These are phyloP conservation scores for Phytopythium helicoides DNA, from an alignment of 352 stramenopile species.

Conservation along the genomic window DNA sequence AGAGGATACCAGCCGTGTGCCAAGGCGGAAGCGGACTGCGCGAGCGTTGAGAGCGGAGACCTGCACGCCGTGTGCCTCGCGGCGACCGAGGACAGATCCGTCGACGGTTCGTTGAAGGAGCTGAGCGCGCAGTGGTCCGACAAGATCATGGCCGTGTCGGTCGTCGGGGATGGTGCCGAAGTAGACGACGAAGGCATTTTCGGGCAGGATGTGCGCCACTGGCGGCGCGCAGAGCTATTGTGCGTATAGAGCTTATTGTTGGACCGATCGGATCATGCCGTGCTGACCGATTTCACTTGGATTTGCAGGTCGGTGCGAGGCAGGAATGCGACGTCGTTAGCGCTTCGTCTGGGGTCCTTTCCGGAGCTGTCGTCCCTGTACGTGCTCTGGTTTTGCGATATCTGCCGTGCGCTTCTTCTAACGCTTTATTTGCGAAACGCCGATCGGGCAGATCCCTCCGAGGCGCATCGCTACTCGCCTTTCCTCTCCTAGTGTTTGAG, in stretches of 20 bases:
- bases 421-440: no score
- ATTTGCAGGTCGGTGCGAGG: conserved; percentile 1
- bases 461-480: conserved; percentile 15
- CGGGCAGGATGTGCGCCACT: neutral
- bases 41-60: neutral
- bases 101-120: neutral
- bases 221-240: conserved; percentile 8
- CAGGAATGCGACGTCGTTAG: neutral
- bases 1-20: neutral
- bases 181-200: neutral
- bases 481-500: conserved; percentile 15
- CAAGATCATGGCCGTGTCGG: neutral
- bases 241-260: neutral
- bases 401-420: no score
- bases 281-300: neutral
- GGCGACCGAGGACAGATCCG: neutral
- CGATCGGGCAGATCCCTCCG: conserved; percentile 9
- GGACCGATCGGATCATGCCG: neutral
- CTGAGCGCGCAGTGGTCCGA: neutral
- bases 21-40: neutral
- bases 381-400: neutral
- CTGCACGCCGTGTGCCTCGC: conserved; percentile 1
- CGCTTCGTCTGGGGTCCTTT: neutral
- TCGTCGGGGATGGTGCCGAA: no score
- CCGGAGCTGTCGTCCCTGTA: conserved; percentile 2